phyloP scores from a whole-genome alignment of 371 early-diverging fungal species.

The Mucor racemosus region DNA sequence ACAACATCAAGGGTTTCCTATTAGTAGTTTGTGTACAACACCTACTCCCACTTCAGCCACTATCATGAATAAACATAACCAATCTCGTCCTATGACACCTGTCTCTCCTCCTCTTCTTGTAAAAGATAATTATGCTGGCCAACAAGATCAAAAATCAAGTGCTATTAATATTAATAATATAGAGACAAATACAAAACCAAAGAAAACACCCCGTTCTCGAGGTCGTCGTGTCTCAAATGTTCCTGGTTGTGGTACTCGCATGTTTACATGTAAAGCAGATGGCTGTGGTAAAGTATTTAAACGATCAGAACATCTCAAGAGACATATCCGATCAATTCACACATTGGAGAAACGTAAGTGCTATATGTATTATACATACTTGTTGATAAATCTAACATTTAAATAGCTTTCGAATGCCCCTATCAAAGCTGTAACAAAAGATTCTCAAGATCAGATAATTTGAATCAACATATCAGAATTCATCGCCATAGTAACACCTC shows the following conservation, averaged over 20 bases:
- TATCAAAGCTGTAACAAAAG: slow-evolving; percentile 77
- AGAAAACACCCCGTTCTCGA: slow-evolving; percentile 51
- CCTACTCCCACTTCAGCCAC: slow-evolving; percentile 10
- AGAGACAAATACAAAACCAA: slow-evolving; percentile 2
- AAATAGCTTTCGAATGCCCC: slow-evolving; percentile 65
- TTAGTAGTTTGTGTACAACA: slow-evolving; percentile 9
- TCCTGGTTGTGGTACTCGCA: slow-evolving; percentile 44
- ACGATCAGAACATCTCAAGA: slow-evolving; percentile 68
- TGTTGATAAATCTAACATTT: neutral
- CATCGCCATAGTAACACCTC: slow-evolving; percentile 52
- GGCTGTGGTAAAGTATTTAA: slow-evolving; percentile 71
- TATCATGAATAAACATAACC: slow-evolving; percentile 6
- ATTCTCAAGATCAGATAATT: slow-evolving; percentile 85
- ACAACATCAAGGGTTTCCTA: slow-evolving; percentile 3
- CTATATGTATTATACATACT: neutral
- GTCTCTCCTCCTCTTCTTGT: slow-evolving; percentile 25
- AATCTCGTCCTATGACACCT: slow-evolving; percentile 21
- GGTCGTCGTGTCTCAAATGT: slow-evolving; percentile 63
- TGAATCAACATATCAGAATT: slow-evolving; percentile 74
- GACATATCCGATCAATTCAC: slow-evolving; percentile 70
- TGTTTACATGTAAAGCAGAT: slow-evolving; percentile 56
- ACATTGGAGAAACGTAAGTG: slow-evolving; percentile 68
- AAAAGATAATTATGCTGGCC: slow-evolving; percentile 12
- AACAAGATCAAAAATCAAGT: neutral
- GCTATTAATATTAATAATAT: neutral